Percentiles rank a stretch among this genome's conserved stretches.
These are phyloP conservation scores for Heritiera littoralis DNA, from an alignment of 345 rosid species.

Conservation along the genomic window DNA sequence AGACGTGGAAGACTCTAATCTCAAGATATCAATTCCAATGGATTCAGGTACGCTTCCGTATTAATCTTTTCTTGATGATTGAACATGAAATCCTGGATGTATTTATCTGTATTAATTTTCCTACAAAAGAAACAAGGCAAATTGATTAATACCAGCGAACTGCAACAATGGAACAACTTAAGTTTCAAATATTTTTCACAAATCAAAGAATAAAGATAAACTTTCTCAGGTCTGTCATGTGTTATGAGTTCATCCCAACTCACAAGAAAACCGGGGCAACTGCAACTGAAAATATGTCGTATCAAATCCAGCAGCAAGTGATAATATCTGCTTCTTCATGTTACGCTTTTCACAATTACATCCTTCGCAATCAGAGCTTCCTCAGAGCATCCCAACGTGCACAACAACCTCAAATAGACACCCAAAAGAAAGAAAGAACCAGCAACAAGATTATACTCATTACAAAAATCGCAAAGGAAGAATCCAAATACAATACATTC, in stretches of 20 bases:
- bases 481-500: neutral
- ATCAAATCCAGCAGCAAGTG: slow-evolving; percentile 97
- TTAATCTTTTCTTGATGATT: too few species aligned
- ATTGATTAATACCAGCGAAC: neutral
- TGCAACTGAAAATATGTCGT: slow-evolving; percentile 84
- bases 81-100: too few species aligned
- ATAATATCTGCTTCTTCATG: slow-evolving; percentile 76
- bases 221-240: neutral
- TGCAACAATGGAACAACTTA: neutral
- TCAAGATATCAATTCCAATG: too few species aligned
- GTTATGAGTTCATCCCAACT: slow-evolving; percentile 2
- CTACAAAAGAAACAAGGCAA: neutral
- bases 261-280: slow-evolving; percentile 42
- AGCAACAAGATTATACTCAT: neutral
- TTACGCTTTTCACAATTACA: slow-evolving; percentile 29
- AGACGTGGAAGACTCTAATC: too few species aligned
- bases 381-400: slow-evolving; percentile 96
- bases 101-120: too few species aligned
- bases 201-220: slow-evolving; percentile 13
- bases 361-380: slow-evolving; percentile 61
- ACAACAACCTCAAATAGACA: slow-evolving; percentile 60
- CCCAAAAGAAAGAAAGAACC: neutral
- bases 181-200: neutral
- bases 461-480: neutral
- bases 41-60: too few species aligned